A percentile compares a stretch with the other conserved stretches of the same genome.
Evolutionary conservation across 2,329 filamentous ascomycete species (phyloP).

Genomic region (Nemania sp.): DNA sequence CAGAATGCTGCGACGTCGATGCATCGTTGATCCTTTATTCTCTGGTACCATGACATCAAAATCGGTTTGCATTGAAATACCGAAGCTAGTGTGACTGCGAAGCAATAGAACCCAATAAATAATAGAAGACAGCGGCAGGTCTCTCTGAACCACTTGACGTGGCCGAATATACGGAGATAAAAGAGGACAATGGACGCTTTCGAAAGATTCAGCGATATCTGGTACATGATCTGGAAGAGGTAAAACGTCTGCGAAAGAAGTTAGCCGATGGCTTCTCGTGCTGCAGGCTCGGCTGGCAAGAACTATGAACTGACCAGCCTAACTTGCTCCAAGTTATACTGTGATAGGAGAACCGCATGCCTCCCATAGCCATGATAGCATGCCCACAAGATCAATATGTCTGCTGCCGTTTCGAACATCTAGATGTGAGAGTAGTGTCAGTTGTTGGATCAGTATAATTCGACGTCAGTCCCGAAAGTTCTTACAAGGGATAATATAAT

Average conservation of each 20-base stretch:
- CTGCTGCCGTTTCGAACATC: conserved; percentile 33
- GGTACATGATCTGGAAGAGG: conserved; percentile 41
- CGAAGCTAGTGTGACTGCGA: conserved; percentile 35
- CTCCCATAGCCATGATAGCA: conserved; percentile 40
- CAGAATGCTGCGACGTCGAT: conserved; percentile 45
- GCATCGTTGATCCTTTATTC: conserved; percentile 34
- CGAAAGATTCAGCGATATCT: conserved; percentile 40
- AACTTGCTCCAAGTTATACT: no score
- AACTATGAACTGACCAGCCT: conserved; percentile 17
- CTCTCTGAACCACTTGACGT: conserved; percentile 37
- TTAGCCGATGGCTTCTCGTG: background rate
- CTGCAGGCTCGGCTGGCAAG: no score
- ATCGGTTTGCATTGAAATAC: conserved; percentile 41
- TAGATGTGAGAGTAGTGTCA: conserved; percentile 6
- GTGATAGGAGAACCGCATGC: no score
- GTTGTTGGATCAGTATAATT: background rate
- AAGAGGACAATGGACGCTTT: conserved; percentile 41
- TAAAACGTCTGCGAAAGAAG: conserved; percentile 34
- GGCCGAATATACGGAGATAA: conserved; percentile 40
- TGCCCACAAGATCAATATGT: conserved; percentile 33
- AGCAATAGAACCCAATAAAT: conserved; percentile 33
- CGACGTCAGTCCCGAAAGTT: background rate
- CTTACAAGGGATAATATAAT: conserved; percentile 26
- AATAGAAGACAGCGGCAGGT: conserved; percentile 32
- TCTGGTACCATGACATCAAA: conserved; percentile 37